phyloP scores from a whole-genome alignment of 306 rosid genomes.

The Rosa multiflora region DNA sequence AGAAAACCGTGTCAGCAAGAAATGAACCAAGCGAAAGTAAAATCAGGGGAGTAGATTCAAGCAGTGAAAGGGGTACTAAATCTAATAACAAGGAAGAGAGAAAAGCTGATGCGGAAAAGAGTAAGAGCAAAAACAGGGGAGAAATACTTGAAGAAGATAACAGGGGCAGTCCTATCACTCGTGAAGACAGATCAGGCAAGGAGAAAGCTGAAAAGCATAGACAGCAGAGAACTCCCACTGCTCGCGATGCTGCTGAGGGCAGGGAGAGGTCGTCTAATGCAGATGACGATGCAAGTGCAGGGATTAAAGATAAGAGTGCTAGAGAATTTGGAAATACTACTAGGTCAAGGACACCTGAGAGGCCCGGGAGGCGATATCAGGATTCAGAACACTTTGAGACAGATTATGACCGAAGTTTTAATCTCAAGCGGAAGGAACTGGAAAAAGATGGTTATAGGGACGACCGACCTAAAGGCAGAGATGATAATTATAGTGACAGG shows the following conservation, averaged over 20 bases:
- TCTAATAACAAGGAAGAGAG: conserved; percentile 63
- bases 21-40: conserved; percentile 71
- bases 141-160: conserved; percentile 57
- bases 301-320: conserved; percentile 59
- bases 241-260: conserved; percentile 57
- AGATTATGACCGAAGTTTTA: conserved; percentile 64
- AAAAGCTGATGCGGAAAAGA: conserved; percentile 67
- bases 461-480: conserved; percentile 75
- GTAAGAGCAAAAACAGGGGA: conserved; percentile 64
- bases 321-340: conserved; percentile 55
- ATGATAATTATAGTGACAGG: conserved; percentile 74
- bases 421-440: conserved; percentile 68
- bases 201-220: conserved; percentile 67
- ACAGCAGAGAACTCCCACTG: conserved; percentile 53
- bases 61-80: conserved; percentile 50
- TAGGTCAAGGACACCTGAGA: conserved; percentile 85
- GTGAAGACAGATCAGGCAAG: conserved; percentile 57
- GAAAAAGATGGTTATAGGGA: conserved; percentile 78
- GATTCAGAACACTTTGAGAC: conserved; percentile 61
- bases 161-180: conserved; percentile 38
- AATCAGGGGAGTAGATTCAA: conserved; percentile 47
- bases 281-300: conserved; percentile 60
- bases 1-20: conserved; percentile 57
- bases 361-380: conserved; percentile 59
- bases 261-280: conserved; percentile 54